Base-by-base conservation (phyloP, 176 grass and related monocot species). In the Oryza meyeriana region DNA sequence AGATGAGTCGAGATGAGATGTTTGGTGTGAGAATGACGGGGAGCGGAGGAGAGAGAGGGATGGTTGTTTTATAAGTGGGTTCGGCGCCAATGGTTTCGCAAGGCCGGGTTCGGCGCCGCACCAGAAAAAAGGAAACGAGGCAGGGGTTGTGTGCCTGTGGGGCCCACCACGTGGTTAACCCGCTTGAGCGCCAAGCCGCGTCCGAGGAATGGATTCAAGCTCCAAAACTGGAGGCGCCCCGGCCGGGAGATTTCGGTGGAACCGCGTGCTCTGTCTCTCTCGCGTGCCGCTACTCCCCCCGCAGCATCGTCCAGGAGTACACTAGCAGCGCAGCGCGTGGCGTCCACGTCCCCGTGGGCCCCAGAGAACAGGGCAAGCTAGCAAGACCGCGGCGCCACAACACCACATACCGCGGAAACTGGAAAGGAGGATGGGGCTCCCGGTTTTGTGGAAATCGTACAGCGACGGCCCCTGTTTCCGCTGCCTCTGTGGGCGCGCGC, bases 371-470 rank as follows among this genome's bases (percentile, higher is more conserved):
- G 18, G 12, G 12, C 9, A 4, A 24, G 55, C 22, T 13, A 59
- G 55, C 22, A 9, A n/a, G 4, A 39, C 64, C 30, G 64, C 44
- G 62, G 40, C 62, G 28, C 39, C 27, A 12, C 8, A 1, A 22
- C 50, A 18, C 74, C 74, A 77, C 57, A 10, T 77, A 40, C 76
- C 40, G 40, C 41, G 62, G 62, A 47, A 35, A 4, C 20, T 73
- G 38, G 69, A 42, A 71, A 61, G 12, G 14, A 30, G 66, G 7
- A 4, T 1, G 29, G 12, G 39, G 39, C 88, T 90, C 88, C 88
- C 75, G 88, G 88, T 90, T 90, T 87, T 83, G 79, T 78, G 88
- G 88, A 87, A 90, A 72, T 77, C 72, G 34, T 73, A 82, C 79
- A 78, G 84, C 83, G 79, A 90, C 34, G 31, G 83, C 32, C 74